Evolutionary conservation across 1,284 basidiomycete genomes (phyloP).

Genomic region (Bjerkandera adusta): DNA sequence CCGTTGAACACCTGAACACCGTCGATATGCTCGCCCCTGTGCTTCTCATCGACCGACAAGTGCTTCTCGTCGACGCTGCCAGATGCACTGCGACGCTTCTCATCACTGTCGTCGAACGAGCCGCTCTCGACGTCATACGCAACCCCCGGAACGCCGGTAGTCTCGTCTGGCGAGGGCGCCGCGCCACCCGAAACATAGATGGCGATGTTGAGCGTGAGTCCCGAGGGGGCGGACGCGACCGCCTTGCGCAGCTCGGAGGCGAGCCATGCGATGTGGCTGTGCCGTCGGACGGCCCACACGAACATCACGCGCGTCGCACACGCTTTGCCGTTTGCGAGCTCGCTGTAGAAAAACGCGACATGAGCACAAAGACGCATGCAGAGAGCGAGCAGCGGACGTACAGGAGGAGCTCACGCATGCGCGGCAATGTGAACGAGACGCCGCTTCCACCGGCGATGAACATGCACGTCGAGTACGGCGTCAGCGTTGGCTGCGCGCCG

Average conservation of each 20-base stretch:
- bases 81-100: not conserved
- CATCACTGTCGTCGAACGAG: slow-evolving; percentile 1
- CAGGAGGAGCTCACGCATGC: slow-evolving; percentile 43
- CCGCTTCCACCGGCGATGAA: slow-evolving; percentile 53
- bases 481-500: not conserved
- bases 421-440: slow-evolving; percentile 47
- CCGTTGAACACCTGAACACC: slow-evolving; percentile 17
- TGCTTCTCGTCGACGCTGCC: not conserved
- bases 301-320: slow-evolving; percentile 37
- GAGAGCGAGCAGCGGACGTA: slow-evolving; percentile 20
- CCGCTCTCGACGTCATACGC: slow-evolving; percentile 12
- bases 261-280: slow-evolving; percentile 44
- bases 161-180: slow-evolving; percentile 14
- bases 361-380: not conserved
- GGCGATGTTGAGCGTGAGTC: slow-evolving; percentile 32
- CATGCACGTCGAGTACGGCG: slow-evolving; percentile 40
- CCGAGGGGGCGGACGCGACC: slow-evolving; percentile 27
- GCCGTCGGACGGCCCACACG: slow-evolving; percentile 40
- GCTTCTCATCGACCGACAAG: not conserved
- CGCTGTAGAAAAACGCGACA: slow-evolving; percentile 15
- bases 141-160: not conserved
- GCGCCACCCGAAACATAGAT: slow-evolving; percentile 37
- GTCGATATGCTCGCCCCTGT: slow-evolving; percentile 1
- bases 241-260: slow-evolving; percentile 33
- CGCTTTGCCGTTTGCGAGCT: slow-evolving; percentile 25